A percentile compares a stretch with the other conserved stretches of the same genome.
Evolutionary conservation across 1,139 yeast species (phyloP).

Genomic region (Pneumocystis murina): DNA sequence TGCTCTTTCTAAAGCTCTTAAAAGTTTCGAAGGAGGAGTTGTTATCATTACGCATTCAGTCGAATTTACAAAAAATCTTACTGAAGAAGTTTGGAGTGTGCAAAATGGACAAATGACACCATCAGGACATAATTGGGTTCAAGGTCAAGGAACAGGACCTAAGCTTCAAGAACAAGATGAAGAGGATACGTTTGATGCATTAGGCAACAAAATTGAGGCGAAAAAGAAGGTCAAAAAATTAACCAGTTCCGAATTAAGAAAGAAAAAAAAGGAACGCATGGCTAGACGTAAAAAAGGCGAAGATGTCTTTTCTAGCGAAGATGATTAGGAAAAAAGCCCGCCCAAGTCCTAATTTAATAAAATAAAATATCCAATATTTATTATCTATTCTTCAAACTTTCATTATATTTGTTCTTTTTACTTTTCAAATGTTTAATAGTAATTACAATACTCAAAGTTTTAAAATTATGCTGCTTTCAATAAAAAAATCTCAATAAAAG

Average conservation of each 20-base stretch:
- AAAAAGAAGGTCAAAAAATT: slow-evolving; percentile 95
- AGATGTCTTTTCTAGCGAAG: slow-evolving; percentile 84
- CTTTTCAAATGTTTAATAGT: background rate
- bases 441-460: background rate
- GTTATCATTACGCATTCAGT: slow-evolving; percentile 99
- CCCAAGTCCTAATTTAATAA: too few species aligned
- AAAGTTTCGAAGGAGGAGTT: slow-evolving; percentile 98
- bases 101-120: slow-evolving; percentile 96
- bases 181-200: slow-evolving; percentile 97
- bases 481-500: too few species aligned
- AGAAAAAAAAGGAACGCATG: slow-evolving; percentile 99
- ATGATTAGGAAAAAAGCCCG: slow-evolving; percentile 3
- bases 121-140: slow-evolving; percentile 99
- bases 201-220: slow-evolving; percentile 98
- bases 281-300: slow-evolving; percentile 99
- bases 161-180: slow-evolving; percentile 83
- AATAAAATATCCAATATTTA: too few species aligned
- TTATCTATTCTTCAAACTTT: too few species aligned
- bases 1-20: slow-evolving; percentile 97
- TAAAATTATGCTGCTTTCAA: too few species aligned
- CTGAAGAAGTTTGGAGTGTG: slow-evolving; percentile 99
- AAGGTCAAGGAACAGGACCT: slow-evolving; percentile 99
- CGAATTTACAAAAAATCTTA: slow-evolving; percentile 96
- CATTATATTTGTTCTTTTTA: background rate
- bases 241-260: slow-evolving; percentile 97